These are phyloP conservation scores for Aspergillus thermomutatus DNA, from an alignment of 2,329 filamentous ascomycete species.

Conservation along the genomic window DNA sequence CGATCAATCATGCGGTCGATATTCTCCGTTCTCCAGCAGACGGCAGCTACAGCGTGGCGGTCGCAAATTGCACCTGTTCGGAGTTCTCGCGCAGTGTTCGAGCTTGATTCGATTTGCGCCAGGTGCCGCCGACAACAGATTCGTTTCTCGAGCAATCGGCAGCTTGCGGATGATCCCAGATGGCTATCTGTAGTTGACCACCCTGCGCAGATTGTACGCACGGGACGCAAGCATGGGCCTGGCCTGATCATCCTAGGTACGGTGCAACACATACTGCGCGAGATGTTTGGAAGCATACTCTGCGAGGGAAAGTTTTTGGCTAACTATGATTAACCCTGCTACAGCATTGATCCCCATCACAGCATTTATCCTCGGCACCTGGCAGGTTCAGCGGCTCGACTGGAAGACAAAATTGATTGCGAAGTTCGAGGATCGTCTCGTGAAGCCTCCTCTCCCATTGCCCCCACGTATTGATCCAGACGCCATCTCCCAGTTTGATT, in stretches of 20 bases:
- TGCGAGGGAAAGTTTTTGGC: neutral
- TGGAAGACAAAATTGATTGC: slow-evolving; percentile 95
- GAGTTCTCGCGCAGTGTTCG: slow-evolving; percentile 16
- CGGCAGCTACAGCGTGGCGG: slow-evolving; percentile 19
- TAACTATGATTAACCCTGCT: slow-evolving; percentile 6
- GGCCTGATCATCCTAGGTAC: slow-evolving; percentile 74
- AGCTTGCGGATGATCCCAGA: slow-evolving; percentile 65
- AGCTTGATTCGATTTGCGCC: slow-evolving; percentile 31
- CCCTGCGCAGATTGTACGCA: slow-evolving; percentile 74
- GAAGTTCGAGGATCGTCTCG: slow-evolving; percentile 84
- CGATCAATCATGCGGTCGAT: slow-evolving; percentile 25
- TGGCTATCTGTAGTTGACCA: slow-evolving; percentile 87
- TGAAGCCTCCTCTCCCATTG: slow-evolving; percentile 79
- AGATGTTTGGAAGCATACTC: neutral
- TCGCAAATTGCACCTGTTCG: slow-evolving; percentile 19
- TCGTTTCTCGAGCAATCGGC: slow-evolving; percentile 47
- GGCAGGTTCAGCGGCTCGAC: slow-evolving; percentile 88
- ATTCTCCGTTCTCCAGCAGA: slow-evolving; percentile 26
- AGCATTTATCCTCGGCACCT: slow-evolving; percentile 84
- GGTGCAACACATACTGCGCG: slow-evolving; percentile 2
- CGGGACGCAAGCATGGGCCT: slow-evolving; percentile 70
- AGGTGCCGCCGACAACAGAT: slow-evolving; percentile 37
- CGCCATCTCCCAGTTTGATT: slow-evolving; percentile 88
- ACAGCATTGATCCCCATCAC: slow-evolving; percentile 81
- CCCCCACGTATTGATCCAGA: slow-evolving; percentile 77